These are phyloP conservation scores for Ustilago loliicola DNA, from an alignment of 1,284 basidiomycete species.

Conservation along the genomic window DNA sequence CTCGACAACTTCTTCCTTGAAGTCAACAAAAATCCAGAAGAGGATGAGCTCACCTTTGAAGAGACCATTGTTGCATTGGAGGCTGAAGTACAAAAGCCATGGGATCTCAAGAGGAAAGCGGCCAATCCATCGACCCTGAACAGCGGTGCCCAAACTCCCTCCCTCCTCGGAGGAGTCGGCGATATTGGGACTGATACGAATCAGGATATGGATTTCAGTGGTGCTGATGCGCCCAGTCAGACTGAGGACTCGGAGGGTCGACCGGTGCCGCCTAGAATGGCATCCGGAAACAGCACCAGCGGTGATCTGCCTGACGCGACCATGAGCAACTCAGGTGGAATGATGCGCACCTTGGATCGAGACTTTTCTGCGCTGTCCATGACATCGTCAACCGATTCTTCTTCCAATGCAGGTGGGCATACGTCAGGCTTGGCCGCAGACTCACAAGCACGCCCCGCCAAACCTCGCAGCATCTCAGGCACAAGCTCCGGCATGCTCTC, in stretches of 20 bases:
- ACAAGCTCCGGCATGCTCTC: conserved; percentile 36
- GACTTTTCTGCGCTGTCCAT: conserved; percentile 43
- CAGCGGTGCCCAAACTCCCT: conserved; percentile 50
- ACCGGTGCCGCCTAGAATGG: conserved; percentile 15
- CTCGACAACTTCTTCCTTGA: conserved; percentile 75
- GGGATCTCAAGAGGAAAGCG: conserved; percentile 49
- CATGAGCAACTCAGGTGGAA: conserved; percentile 31
- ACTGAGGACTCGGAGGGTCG: neutral
- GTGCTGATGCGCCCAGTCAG: conserved; percentile 44
- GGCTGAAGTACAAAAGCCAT: conserved; percentile 57
- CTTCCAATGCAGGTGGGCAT: conserved; percentile 13
- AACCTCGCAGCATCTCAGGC: conserved; percentile 16
- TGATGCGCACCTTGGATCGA: conserved; percentile 32
- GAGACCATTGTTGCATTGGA: conserved; percentile 73
- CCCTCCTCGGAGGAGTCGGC: conserved; percentile 30
- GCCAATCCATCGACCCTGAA: conserved; percentile 15
- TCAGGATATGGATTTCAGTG: conserved; percentile 49
- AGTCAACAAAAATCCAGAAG: conserved; percentile 77
- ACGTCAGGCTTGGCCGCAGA: neutral
- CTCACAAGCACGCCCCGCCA: neutral
- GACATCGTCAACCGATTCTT: conserved; percentile 35
- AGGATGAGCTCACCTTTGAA: conserved; percentile 82
- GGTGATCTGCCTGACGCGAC: conserved; percentile 4
- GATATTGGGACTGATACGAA: conserved; percentile 37
- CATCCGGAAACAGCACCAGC: conserved; percentile 1